phyloP scores from a whole-genome alignment of 1,139 yeast genomes.

The Saccharomycopsis hybrid region DNA sequence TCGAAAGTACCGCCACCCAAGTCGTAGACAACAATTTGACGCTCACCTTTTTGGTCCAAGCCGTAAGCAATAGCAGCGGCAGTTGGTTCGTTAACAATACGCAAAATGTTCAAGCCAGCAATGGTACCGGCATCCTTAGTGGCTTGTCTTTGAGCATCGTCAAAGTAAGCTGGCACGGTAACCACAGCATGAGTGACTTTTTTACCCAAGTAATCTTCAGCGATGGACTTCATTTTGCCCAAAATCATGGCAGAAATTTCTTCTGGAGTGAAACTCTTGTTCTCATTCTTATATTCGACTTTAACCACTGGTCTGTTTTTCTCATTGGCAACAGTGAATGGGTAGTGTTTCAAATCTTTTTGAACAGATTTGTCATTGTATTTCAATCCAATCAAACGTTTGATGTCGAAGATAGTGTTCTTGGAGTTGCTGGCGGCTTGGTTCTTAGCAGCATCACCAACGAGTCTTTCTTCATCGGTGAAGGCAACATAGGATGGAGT shows the following conservation, averaged over 20 bases:
- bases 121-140: conserved; percentile 97
- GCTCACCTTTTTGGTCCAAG: conserved; percentile 81
- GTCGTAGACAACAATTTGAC: conserved; percentile 88
- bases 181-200: conserved; percentile 92
- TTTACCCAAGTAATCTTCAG: conserved; percentile 86
- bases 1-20: conserved; percentile 97
- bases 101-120: conserved; percentile 89
- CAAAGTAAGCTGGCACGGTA: conserved; percentile 96
- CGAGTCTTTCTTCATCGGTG: conserved; percentile 78
- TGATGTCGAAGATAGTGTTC: conserved; percentile 79
- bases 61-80: conserved; percentile 99
- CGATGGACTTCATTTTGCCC: conserved; percentile 87
- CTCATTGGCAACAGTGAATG: conserved; percentile 60
- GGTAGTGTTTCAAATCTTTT: conserved; percentile 77
- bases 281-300: conserved; percentile 62
- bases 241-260: conserved; percentile 90
- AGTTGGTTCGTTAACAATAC: conserved; percentile 97
- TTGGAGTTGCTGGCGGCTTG: conserved; percentile 79
- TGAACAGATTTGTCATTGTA: conserved; percentile 72
- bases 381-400: conserved; percentile 80
- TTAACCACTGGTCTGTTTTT: conserved; percentile 76
- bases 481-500: conserved; percentile 90
- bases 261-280: conserved; percentile 75
- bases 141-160: conserved; percentile 98
- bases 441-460: conserved; percentile 93